These are phyloP conservation scores for Cicer chorassanicum DNA, from an alignment of 306 rosid species.

Conservation along the genomic window DNA sequence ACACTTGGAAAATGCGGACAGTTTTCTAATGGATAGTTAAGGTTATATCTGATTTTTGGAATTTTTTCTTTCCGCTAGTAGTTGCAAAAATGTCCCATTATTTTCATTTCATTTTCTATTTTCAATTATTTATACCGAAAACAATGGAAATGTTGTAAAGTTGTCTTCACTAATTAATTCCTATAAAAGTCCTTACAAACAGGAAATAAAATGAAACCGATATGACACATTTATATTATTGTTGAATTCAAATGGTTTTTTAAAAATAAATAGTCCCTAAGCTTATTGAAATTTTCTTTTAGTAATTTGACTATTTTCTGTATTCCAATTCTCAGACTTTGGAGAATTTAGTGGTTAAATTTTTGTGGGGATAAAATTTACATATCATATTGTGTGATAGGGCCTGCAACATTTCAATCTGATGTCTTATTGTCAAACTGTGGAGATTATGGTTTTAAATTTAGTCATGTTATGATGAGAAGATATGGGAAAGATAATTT, in stretches of 20 bases:
- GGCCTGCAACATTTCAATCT: slow-evolving; percentile 12
- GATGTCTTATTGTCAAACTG: slow-evolving; percentile 28
- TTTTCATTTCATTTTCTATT: not conserved
- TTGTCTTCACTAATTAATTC: not conserved
- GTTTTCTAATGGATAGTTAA: not conserved
- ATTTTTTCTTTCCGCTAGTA: not conserved
- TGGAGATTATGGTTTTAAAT: slow-evolving; percentile 4
- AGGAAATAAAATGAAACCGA: not conserved
- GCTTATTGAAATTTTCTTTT: slow-evolving; percentile 4
- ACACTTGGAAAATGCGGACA: not conserved
- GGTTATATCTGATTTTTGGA: not conserved
- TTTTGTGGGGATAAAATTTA: not conserved
- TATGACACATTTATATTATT: not conserved
- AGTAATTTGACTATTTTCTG: slow-evolving; percentile 12
- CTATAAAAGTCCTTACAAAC: not conserved
- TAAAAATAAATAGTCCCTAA: not conserved
- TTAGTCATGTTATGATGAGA: slow-evolving; percentile 17
- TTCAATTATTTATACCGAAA: not conserved
- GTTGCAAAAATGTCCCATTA: not conserved
- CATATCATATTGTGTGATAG: not conserved
- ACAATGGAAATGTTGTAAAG: not conserved
- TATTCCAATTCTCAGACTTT: slow-evolving; percentile 3
- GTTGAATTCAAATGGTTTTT: not conserved
- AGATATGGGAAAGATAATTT: slow-evolving; percentile 1
- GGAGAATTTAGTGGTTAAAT: not conserved